Evolutionary conservation across 441 rosid species (phyloP).

Genomic region (Brassica balearica): DNA sequence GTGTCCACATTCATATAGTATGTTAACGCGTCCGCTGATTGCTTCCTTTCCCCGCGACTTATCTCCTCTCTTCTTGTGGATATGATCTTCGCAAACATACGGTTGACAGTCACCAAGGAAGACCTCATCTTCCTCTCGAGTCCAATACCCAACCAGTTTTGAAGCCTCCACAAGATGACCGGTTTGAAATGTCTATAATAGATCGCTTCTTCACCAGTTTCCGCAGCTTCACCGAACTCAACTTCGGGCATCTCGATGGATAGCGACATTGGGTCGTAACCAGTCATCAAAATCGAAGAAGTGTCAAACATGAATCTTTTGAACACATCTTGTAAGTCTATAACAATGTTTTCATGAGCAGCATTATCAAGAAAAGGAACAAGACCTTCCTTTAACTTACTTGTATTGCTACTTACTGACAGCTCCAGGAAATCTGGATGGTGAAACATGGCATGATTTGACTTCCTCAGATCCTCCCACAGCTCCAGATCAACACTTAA

Average conservation of each 20-base stretch:
- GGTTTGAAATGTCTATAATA: slow-evolving; percentile 34
- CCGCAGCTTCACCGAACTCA: slow-evolving; percentile 34
- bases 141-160: slow-evolving; percentile 23
- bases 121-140: slow-evolving; percentile 23
- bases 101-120: not conserved
- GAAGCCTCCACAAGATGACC: slow-evolving; percentile 36
- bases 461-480: slow-evolving; percentile 55
- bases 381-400: slow-evolving; percentile 42
- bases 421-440: slow-evolving; percentile 40
- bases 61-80: slow-evolving; percentile 5
- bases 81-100: slow-evolving; percentile 4
- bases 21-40: slow-evolving; percentile 33
- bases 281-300: slow-evolving; percentile 46
- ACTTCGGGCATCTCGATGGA: slow-evolving; percentile 31
- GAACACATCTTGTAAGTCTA: slow-evolving; percentile 44
- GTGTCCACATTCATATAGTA: slow-evolving; percentile 36
- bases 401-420: slow-evolving; percentile 34
- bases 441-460: slow-evolving; percentile 38
- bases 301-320: slow-evolving; percentile 50
- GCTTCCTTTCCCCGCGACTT: not conserved
- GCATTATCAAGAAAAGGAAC: slow-evolving; percentile 46
- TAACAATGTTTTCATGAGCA: not conserved
- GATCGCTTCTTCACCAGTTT: slow-evolving; percentile 21
- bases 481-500: slow-evolving; percentile 44
- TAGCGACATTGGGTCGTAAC: slow-evolving; percentile 47